phyloP scores from a whole-genome alignment of 2,329 filamentous ascomycete species.

The Xenoacremonium recifei region DNA sequence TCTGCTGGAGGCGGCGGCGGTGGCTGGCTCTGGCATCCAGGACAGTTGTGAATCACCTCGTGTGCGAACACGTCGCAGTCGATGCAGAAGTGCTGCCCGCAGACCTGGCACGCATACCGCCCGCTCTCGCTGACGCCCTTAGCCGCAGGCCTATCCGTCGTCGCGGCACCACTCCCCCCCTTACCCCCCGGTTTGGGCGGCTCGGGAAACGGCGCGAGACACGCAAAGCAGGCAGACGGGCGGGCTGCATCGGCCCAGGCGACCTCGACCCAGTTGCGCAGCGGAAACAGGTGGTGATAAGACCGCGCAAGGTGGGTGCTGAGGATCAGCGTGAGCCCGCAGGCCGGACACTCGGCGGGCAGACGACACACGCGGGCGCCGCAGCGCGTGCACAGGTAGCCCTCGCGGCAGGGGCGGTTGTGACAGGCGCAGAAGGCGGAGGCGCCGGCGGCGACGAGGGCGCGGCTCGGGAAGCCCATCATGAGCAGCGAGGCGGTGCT shows the following conservation, averaged over 20 bases:
- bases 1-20: constrained; percentile 16
- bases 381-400: constrained; percentile 90
- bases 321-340: constrained; percentile 86
- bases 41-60: constrained; percentile 93
- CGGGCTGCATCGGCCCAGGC: constrained; percentile 70
- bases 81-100: constrained; percentile 90
- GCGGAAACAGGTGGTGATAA: constrained; percentile 88
- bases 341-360: constrained; percentile 87
- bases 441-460: constrained; percentile 64
- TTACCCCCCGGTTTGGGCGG: constrained; percentile 25
- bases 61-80: constrained; percentile 97
- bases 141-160: constrained; percentile 22
- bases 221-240: constrained; percentile 73
- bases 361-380: constrained; percentile 84
- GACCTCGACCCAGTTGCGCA: constrained; percentile 89
- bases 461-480: constrained; percentile 96
- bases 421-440: constrained; percentile 88
- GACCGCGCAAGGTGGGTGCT: constrained; percentile 92
- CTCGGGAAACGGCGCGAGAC: constrained; percentile 69
- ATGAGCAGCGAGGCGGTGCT: constrained; percentile 71
- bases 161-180: constrained; percentile 19
- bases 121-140: constrained; percentile 81
- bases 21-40: constrained; percentile 69
- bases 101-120: constrained; percentile 86
- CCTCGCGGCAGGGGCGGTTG: constrained; percentile 75